phyloP scores from a whole-genome alignment of 163 green algal species.

The Scenedesmus sp. region DNA sequence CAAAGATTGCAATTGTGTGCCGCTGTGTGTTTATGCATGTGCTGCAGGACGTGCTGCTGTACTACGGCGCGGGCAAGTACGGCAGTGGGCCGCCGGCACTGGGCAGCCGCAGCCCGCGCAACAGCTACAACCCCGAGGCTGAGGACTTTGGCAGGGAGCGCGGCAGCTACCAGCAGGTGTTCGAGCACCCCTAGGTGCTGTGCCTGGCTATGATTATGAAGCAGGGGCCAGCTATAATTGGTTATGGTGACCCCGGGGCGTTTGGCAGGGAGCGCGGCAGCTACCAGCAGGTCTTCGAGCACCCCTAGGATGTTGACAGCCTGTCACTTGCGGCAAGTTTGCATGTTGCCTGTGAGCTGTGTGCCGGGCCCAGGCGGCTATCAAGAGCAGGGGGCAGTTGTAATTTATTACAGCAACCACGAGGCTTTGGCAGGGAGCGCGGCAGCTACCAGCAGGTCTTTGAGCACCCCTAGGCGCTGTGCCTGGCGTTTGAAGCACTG shows the following conservation, averaged over 20 bases:
- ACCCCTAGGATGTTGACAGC: background rate
- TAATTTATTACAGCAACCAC: conserved; percentile 67
- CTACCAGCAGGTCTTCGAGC: conserved; percentile 79
- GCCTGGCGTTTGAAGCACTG: too few relatives aligned
- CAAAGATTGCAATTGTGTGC: background rate
- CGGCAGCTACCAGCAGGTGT: conserved; percentile 85
- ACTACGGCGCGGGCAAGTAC: conserved; percentile 91
- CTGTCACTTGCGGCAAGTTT: too few relatives aligned
- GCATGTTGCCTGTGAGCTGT: too few relatives aligned
- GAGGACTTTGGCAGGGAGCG: conserved; percentile 86
- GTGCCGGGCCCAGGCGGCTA: too few relatives aligned
- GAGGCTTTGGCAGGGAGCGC: conserved; percentile 83
- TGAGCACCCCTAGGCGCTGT: conserved; percentile 32
- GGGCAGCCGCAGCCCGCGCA: conserved; percentile 81
- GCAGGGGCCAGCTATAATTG: too few relatives aligned
- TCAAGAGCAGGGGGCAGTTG: too few relatives aligned
- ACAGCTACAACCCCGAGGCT: conserved; percentile 87
- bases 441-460: conserved; percentile 86
- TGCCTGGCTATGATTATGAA: too few relatives aligned
- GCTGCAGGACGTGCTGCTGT: conserved; percentile 91
- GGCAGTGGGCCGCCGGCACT: conserved; percentile 78
- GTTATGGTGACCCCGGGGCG: too few relatives aligned
- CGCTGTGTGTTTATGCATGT: background rate
- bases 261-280: conserved; percentile 89
- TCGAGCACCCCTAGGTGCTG: conserved; percentile 40